Evolutionary conservation across 2,329 filamentous ascomycete species (phyloP), one percentile per base, ranked within the genome.

Genomic region (Penicillium sp.): DNA sequence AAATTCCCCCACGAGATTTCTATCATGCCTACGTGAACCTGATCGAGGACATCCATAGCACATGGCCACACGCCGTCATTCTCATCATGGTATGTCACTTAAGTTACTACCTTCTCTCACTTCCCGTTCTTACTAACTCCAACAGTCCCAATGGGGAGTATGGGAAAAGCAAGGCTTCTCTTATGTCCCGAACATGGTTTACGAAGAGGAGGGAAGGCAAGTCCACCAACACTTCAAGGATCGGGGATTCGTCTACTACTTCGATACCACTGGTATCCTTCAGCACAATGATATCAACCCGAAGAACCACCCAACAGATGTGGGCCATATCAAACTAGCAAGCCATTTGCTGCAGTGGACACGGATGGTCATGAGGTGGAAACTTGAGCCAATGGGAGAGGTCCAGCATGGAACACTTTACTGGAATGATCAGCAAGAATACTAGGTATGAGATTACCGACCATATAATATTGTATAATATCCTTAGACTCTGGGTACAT

Each of bases 231-330:
- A 82, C 63, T 86, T 83, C 75, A 81, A 67, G 47, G 65, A 70
- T 16, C 64, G 78, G 55, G 77, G 78, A 0, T 86, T 84, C 52
- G 82, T 87, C 29, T 80, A 85, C 64, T 84, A 85, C 62, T 87
- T 87, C 72, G 83, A 86, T 63, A 86, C 82, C 0, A 83, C 79
- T 10, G 84, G 84, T 1, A 83, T 87, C 45, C 66, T 87, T 62
- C 82, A 86, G 62, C 83, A 87, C 64, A 86, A 86, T 60, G 84
- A 86, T 64, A 84, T 86, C 57, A 80, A 77, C 2, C 84, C 84
- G 7, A 76, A 79, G 61, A 85, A 77, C 62, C 85, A 87, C 64
- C 84, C 83, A 0, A 87, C 84, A 0, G 85, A 87, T 64, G 79
- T 86, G 8, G 84, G 84, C 0, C 81, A 85, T 53, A 76, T 86